Conservation (phyloP, 2,329 filamentous ascomycete species). For the Hawksworthiomyces lignivorus region DNA sequence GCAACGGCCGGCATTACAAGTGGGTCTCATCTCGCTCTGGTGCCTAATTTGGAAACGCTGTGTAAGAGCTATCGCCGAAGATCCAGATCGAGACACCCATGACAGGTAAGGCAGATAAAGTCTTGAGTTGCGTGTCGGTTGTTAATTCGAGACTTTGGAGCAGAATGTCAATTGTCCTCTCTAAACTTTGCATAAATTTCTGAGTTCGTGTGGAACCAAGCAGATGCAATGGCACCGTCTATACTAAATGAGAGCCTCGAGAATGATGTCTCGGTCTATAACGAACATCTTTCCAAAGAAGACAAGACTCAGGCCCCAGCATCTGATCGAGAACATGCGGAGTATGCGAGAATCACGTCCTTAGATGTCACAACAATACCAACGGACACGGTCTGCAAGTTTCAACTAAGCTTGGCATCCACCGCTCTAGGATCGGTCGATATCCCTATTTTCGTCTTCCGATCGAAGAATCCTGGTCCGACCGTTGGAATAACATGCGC, state of each 20-base stretch:
- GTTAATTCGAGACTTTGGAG: not conserved
- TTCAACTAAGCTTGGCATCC: not conserved
- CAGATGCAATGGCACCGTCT: not conserved
- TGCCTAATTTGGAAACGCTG: not conserved
- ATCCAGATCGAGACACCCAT: not conserved
- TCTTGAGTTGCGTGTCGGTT: not conserved
- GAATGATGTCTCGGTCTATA: not conserved
- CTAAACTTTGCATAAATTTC: too few relatives aligned
- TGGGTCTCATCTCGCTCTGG: not conserved
- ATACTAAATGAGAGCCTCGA: not conserved
- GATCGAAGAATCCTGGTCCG: not conserved
- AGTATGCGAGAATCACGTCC: too few relatives aligned
- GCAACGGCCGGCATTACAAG: too few relatives aligned
- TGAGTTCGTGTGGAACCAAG: not conserved
- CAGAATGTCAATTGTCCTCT: not conserved
- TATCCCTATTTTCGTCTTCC: conserved; percentile 1
- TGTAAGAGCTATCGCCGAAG: not conserved
- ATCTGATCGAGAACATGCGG: too few relatives aligned
- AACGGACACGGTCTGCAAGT: not conserved
- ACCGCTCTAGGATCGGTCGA: conserved; percentile 1
- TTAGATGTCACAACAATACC: not conserved
- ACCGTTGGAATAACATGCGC: conserved; percentile 1
- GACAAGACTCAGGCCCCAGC: too few relatives aligned
- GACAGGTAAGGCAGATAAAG: not conserved
- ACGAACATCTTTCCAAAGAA: too few relatives aligned